Base-by-base conservation (phyloP, 1,139 yeast genomes). In the Pichia sp. region DNA sequence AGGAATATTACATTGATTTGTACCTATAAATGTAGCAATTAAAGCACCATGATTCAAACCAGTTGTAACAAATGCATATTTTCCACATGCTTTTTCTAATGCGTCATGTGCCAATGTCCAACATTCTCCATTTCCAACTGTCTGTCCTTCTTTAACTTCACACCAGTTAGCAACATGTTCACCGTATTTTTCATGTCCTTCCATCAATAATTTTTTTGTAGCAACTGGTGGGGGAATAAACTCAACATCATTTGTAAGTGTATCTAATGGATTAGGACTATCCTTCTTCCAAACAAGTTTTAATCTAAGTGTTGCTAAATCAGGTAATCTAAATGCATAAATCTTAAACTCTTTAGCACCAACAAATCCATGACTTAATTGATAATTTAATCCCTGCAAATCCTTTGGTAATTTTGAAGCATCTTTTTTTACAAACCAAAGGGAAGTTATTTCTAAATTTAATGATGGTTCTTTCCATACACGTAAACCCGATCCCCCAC, bases 81-180 rank as follows among this genome's bases (percentile, higher is more conserved):
- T 76, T 0, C 80, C 80, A 50, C 83, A 76, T 0, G 80, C 78
- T 44, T 73, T 70, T 37, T 65, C 62, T 30, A 81, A 63, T 0
- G 87, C 86, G 41, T 77, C 76, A 40, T 71, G 70, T 1, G 87
- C 89, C 45, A 82, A 66, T 32, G 84, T 83, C 89, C 89, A 82
- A 60, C 91, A 82, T 55, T 82, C 89, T 9, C 91, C 91, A 39
- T 74, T 62, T 2, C 85, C 86, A 7, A 82, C 83, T 41, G 67
- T 68, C 35, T 67, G 65, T 2, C 82, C 83, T 35, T 63, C 54
- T 33, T 69, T 68, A 31, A 70, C 70, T 51, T 79, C 82, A 51
- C 77, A 68, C 85, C 86, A 81, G 19, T 69, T 60, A 4, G 85
- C 87, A 10, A 81, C 72, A 48, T 74, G 69, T 21, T 69, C 72